These are phyloP conservation scores for Chytriomyces sp. DNA, from an alignment of 192 early-diverging fungal species.

Conservation along the genomic window DNA sequence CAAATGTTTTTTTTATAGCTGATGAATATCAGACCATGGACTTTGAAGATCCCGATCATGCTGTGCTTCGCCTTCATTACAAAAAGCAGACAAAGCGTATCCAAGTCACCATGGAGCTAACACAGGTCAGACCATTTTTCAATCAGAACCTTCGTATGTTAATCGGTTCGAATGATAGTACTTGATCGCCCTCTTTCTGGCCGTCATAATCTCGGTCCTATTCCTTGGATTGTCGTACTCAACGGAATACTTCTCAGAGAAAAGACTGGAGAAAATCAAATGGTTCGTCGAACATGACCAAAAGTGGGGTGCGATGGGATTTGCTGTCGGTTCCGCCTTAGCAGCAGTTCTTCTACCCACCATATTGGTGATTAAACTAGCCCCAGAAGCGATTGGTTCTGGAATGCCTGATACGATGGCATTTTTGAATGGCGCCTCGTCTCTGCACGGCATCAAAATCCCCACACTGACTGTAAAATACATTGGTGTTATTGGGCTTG, in stretches of 20 bases:
- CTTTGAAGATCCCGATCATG: constrained; percentile 45
- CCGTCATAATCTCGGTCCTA: constrained; percentile 22
- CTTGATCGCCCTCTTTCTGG: constrained; percentile 24
- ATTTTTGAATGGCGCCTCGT: constrained; percentile 36
- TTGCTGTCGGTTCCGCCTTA: constrained; percentile 36
- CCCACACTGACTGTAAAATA: constrained; percentile 8
- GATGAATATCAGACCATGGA: constrained; percentile 35
- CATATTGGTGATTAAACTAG: constrained; percentile 19
- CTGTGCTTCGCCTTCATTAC: constrained; percentile 38
- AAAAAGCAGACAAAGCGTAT: constrained; percentile 6
- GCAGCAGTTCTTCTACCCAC: constrained; percentile 28
- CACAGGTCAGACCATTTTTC: background rate
- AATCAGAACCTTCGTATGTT: background rate
- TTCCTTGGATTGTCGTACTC: constrained; percentile 31
- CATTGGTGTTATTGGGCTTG: constrained; percentile 33
- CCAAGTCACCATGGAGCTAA: background rate
- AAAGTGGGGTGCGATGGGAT: constrained; percentile 13
- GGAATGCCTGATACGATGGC: constrained; percentile 46
- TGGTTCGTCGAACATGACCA: constrained; percentile 16
- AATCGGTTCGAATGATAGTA: constrained; percentile 22
- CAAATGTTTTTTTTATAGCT: background rate
- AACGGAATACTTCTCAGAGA: constrained; percentile 35
- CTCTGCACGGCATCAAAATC: constrained; percentile 26
- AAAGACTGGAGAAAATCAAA: constrained; percentile 25
- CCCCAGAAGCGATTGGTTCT: constrained; percentile 35